Conservation (phyloP, 495 filamentous ascomycete species). For the Neurospora terricola region DNA sequence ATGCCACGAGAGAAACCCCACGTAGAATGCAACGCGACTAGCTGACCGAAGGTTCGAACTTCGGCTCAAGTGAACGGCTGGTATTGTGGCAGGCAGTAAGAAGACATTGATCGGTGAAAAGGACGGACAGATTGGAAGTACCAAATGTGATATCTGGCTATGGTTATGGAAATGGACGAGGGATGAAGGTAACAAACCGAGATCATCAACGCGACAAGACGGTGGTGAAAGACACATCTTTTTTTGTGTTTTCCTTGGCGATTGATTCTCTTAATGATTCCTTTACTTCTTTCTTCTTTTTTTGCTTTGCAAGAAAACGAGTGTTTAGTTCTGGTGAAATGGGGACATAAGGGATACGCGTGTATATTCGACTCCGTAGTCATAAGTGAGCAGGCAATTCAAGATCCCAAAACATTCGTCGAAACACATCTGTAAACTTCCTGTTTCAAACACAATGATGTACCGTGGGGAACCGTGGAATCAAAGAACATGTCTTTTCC, state of each 20-base stretch:
- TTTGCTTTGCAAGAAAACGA: too few relatives aligned
- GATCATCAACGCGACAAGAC: neutral
- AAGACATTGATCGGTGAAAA: neutral
- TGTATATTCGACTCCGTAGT: too few relatives aligned
- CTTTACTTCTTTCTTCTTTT: too few relatives aligned
- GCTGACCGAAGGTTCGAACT: neutral
- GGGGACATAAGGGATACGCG: too few relatives aligned
- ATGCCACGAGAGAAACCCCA: neutral
- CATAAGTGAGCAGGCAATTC: neutral
- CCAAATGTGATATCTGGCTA: neutral
- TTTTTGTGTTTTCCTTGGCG: too few relatives aligned
- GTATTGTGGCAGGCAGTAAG: neutral
- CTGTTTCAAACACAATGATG: neutral
- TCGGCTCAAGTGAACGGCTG: neutral
- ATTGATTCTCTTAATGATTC: too few relatives aligned
- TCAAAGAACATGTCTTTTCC: neutral
- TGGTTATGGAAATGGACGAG: neutral
- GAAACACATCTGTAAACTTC: neutral
- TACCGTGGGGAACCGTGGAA: neutral
- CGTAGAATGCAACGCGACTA: neutral
- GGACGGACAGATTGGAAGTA: neutral
- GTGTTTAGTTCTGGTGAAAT: too few relatives aligned
- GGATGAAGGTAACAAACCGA: constrained; percentile 1
- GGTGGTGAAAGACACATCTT: neutral
- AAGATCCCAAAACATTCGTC: neutral